phyloP scores from a whole-genome alignment of 73 alveolate genomes.

The Breviolum minutum region DNA sequence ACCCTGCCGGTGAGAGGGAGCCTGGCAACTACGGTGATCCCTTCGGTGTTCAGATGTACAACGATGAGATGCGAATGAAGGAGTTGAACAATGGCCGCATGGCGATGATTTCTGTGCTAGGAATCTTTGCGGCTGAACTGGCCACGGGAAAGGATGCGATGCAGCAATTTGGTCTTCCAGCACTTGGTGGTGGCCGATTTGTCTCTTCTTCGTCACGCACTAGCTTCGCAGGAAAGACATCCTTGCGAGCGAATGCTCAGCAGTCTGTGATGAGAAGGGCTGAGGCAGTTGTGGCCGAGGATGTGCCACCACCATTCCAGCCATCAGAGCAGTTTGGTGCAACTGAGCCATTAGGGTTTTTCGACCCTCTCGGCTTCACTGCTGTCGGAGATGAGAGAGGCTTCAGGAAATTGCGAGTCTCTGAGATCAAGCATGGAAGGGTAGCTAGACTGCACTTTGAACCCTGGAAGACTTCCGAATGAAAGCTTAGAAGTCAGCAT shows the following conservation, averaged over 20 bases:
- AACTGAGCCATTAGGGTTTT: slow-evolving; percentile 24
- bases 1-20: slow-evolving; percentile 37
- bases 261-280: slow-evolving; percentile 53
- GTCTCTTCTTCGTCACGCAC: slow-evolving; percentile 19
- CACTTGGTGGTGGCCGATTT: slow-evolving; percentile 39
- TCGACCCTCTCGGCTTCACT: slow-evolving; percentile 56
- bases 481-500: too few relatives aligned
- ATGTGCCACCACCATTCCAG: slow-evolving; percentile 70
- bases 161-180: slow-evolving; percentile 71
- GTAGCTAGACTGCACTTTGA: background rate
- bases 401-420: slow-evolving; percentile 49
- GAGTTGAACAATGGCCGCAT: slow-evolving; percentile 70
- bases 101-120: slow-evolving; percentile 62
- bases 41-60: slow-evolving; percentile 44
- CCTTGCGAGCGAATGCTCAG: slow-evolving; percentile 58
- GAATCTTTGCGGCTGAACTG: slow-evolving; percentile 65
- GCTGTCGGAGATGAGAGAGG: slow-evolving; percentile 47
- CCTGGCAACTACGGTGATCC: slow-evolving; percentile 73
- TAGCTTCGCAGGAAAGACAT: slow-evolving; percentile 49
- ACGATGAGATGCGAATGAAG: slow-evolving; percentile 70
- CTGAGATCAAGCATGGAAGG: slow-evolving; percentile 49
- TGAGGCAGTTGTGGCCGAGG: slow-evolving; percentile 44
- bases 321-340: slow-evolving; percentile 88
- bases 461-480: too few relatives aligned
- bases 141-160: slow-evolving; percentile 80